Evolutionary conservation across 108 stramenopile genomes (phyloP).

Genomic region (Nannochloropsis gaditana): DNA sequence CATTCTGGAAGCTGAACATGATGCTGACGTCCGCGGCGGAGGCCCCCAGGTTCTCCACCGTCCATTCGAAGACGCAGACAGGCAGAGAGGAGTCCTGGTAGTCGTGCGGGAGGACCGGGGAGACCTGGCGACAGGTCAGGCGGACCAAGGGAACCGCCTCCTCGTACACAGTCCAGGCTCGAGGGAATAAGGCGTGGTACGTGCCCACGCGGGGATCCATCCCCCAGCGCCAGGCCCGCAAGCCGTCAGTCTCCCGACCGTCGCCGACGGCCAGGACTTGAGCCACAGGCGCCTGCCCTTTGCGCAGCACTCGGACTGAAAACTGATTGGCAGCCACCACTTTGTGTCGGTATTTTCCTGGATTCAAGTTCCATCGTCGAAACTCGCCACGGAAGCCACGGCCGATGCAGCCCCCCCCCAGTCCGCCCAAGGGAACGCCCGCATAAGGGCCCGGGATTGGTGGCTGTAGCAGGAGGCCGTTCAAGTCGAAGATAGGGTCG

Average conservation of each 20-base stretch:
- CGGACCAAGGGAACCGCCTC: conserved; percentile 31
- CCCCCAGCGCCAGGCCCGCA: conserved; percentile 22
- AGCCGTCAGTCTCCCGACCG: conserved; percentile 22
- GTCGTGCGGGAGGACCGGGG: conserved; percentile 42
- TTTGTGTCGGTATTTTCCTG: conserved; percentile 43
- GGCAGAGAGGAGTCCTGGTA: conserved; percentile 48
- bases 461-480: conserved; percentile 35
- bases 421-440: conserved; percentile 44
- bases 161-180: conserved; percentile 41
- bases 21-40: conserved; percentile 35
- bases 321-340: conserved; percentile 26
- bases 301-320: conserved; percentile 26
- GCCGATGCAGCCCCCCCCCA: conserved; percentile 49
- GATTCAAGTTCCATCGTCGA: conserved; percentile 43
- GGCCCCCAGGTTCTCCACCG: conserved; percentile 22
- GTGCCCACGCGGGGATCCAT: conserved; percentile 21
- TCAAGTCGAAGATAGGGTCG: conserved; percentile 49
- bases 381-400: conserved; percentile 50
- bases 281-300: background rate
- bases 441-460: conserved; percentile 47
- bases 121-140: conserved; percentile 24
- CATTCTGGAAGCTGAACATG: conserved; percentile 48
- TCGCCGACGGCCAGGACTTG: background rate
- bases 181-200: conserved; percentile 43
- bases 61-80: conserved; percentile 32